Conservation (phyloP, 306 rosid genomes). For the Lablab purpureus region DNA sequence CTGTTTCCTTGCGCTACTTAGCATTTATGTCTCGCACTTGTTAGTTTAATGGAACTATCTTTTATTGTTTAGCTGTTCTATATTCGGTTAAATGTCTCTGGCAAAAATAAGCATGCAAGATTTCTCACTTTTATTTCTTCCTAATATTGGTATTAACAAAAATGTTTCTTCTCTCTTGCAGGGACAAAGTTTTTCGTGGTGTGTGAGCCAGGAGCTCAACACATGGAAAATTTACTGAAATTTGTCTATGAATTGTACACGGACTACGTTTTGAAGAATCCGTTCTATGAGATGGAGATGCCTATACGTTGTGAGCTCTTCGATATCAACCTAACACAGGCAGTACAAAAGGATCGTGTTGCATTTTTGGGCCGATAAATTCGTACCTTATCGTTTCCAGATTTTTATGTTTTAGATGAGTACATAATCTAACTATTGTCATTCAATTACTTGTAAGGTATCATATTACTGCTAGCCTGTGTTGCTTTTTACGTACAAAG, state of each 20-base stretch:
- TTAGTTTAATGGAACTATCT: background rate
- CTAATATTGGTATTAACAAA: background rate
- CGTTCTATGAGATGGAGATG: conserved; percentile 99
- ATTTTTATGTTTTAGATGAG: conserved; percentile 18
- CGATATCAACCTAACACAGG: conserved; percentile 76
- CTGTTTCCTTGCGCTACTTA: background rate
- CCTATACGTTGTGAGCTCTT: conserved; percentile 95
- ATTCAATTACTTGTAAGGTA: conserved; percentile 24
- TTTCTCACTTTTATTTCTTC: background rate
- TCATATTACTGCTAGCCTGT: conserved; percentile 6
- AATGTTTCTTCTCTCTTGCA: conserved; percentile 49
- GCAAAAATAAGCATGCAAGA: background rate
- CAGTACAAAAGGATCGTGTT: conserved; percentile 88
- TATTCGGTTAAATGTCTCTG: background rate
- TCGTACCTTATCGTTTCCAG: background rate
- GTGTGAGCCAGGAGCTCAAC: conserved; percentile 80
- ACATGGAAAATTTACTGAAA: conserved; percentile 85
- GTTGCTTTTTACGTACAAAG: conserved; percentile 14
- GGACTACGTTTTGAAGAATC: conserved; percentile 92
- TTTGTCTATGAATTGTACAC: conserved; percentile 79
- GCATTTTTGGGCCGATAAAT: conserved; percentile 74
- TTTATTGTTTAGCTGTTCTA: background rate
- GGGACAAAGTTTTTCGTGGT: conserved; percentile 92
- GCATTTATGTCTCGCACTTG: background rate
- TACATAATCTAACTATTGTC: conserved; percentile 16